Evolutionary conservation across 1,284 basidiomycete species (phyloP), one percentile per base, ranked within the genome.

Genomic region (Rhodotorula sp.): DNA sequence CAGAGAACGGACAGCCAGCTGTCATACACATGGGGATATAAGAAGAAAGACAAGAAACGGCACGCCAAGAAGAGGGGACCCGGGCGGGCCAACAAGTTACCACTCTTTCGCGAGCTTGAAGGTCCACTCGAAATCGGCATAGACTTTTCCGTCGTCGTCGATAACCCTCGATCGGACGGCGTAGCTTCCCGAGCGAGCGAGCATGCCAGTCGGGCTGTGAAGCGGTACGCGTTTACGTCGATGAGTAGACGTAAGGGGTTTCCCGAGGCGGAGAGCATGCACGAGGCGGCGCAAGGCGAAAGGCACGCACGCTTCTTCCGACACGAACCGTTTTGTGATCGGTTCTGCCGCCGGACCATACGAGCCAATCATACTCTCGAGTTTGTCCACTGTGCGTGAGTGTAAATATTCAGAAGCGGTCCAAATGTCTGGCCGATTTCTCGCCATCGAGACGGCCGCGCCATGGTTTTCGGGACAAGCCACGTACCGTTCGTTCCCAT

Each of bases 291-390:
- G 24, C 7, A 22, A 49, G n/a, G 46, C 15, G 30, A 6, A 26
- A 12, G 6, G 5, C 7, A 69, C 69, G 51, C 48, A 68, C 51
- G 81, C 80, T 55, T 81, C 80, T 55, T 79, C 81, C 2, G 79
- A 76, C 8, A 79, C 80, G 71, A 82, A 81, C 15, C 77, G 74
- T 77, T 85, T 84, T 63, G 77, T 76, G 67, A 82, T 79, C 2
- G 80, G 75, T 8, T 84, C 80, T 22, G 88, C 84, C 69, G 84
- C 81, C 37, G 89, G 88, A 10, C 90, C 88, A 80, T 91, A 95
- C 4, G 91, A 93, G 42, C 92, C 93, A 48, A 94, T 86, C 93
- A 95, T 95, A 78, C 91, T 86, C 77, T 94, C 91, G 78, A 92
- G 80, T 81, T 90, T 93, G 80, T 93, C 92, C 76, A 93, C 91